Percentiles rank a stretch among this genome's conserved stretches.
These are phyloP conservation scores for Nitzschia inconspicua DNA, from an alignment of 108 stramenopile genomes.

Conservation along the genomic window DNA sequence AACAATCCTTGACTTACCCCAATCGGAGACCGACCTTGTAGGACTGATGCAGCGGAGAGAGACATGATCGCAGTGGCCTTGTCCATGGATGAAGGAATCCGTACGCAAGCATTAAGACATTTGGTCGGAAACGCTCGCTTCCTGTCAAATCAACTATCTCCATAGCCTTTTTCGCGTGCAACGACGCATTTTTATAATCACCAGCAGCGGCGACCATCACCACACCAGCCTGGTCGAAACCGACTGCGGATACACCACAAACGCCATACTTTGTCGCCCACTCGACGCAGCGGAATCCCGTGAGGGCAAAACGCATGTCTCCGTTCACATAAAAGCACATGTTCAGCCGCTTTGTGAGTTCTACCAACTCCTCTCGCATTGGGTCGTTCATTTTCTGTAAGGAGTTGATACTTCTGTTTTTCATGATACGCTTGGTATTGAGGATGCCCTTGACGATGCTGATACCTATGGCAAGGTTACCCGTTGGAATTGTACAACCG, in stretches of 20 bases:
- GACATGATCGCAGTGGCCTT: not conserved
- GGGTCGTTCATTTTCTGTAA: conserved; percentile 18
- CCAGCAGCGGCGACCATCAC: not conserved
- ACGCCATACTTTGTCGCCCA: conserved; percentile 16
- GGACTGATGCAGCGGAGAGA: conserved; percentile 16
- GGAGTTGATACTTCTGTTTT: not conserved
- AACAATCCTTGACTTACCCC: conserved; percentile 12
- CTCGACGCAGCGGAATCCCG: not conserved
- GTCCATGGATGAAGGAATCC: conserved; percentile 9
- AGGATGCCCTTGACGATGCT: not conserved
- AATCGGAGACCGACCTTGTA: conserved; percentile 16
- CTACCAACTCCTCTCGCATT: not conserved
- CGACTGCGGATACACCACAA: conserved; percentile 3
- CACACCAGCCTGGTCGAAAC: not conserved
- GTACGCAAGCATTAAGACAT: not conserved
- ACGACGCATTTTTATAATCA: conserved; percentile 2
- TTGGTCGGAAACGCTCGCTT: not conserved
- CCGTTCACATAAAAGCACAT: conserved; percentile 10
- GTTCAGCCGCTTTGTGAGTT: not conserved
- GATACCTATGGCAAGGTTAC: not conserved
- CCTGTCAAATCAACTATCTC: not conserved
- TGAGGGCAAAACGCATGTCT: not conserved
- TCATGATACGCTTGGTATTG: conserved; percentile 1
- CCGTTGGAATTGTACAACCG: conserved; percentile 15
- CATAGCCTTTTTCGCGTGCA: not conserved